A percentile compares a stretch with the other conserved stretches of the same genome.
These are phyloP conservation scores for Quercus glauca DNA, from an alignment of 306 rosid genomes.

Conservation along the genomic window DNA sequence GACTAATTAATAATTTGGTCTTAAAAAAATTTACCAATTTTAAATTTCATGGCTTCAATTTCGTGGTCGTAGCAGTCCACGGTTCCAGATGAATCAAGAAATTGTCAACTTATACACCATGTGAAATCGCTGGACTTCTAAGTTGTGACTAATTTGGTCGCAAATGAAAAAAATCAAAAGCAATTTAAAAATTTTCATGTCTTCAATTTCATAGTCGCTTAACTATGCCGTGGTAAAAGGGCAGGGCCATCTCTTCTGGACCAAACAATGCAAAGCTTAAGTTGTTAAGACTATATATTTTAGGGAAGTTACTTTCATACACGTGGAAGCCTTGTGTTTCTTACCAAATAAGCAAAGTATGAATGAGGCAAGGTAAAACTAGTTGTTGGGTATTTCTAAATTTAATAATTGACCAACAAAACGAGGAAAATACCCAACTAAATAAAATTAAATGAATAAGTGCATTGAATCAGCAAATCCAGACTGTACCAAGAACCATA, in stretches of 20 bases:
- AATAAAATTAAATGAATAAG: neutral
- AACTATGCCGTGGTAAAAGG: neutral
- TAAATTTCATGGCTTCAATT: neutral
- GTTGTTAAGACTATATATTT: neutral
- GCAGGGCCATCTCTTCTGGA: neutral
- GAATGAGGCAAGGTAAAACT: neutral
- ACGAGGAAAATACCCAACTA: neutral
- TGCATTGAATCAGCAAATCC: neutral
- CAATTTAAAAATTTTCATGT: neutral
- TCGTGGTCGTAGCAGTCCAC: neutral
- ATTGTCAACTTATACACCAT: neutral
- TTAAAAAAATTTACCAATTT: neutral
- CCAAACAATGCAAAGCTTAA: neutral
- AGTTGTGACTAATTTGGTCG: neutral
- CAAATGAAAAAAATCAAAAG: too few species aligned
- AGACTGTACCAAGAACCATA: neutral
- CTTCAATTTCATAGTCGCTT: neutral
- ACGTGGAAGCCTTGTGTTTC: too few species aligned
- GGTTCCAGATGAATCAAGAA: neutral
- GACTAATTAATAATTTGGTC: neutral
- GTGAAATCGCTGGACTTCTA: neutral
- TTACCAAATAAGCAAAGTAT: too few species aligned
- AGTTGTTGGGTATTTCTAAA: neutral
- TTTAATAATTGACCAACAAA: slow-evolving; percentile 5
- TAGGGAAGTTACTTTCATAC: too few species aligned